Percentiles rank a stretch among this genome's conserved stretches.
These are phyloP conservation scores for Pittosporum tobira DNA, from an alignment of 129 eudicot genomes.

Conservation along the genomic window DNA sequence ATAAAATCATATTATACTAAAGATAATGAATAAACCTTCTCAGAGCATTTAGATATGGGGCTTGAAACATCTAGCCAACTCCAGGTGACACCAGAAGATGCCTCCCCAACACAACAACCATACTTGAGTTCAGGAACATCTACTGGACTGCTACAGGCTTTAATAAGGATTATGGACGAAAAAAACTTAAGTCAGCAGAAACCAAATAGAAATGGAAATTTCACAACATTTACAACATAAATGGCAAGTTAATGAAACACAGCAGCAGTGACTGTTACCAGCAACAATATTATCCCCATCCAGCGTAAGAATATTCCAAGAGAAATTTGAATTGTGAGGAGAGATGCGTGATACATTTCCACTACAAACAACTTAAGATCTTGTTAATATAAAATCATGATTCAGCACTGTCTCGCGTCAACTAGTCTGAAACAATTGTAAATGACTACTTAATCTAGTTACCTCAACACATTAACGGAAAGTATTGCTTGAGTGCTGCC, in stretches of 20 bases:
- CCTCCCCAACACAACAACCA: slow-evolving; percentile 40
- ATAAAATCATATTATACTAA: not conserved
- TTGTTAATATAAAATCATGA: slow-evolving; percentile 2
- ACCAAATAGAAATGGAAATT: not conserved
- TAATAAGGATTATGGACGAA: slow-evolving; percentile 10
- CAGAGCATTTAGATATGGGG: slow-evolving; percentile 57
- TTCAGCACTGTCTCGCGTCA: not conserved
- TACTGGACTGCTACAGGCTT: slow-evolving; percentile 83
- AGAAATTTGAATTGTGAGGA: slow-evolving; percentile 54
- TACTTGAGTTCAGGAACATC: slow-evolving; percentile 76
- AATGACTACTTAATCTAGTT: not conserved
- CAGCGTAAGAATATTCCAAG: slow-evolving; percentile 77
- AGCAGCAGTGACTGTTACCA: slow-evolving; percentile 33
- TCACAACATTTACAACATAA: not conserved
- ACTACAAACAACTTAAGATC: slow-evolving; percentile 38
- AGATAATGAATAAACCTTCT: slow-evolving; percentile 36
- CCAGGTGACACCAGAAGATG: slow-evolving; percentile 49
- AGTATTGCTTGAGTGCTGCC: slow-evolving; percentile 69
- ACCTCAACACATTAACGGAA: slow-evolving; percentile 74
- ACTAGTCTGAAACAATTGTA: not conserved
- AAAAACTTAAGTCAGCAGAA: not conserved
- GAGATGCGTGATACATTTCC: slow-evolving; percentile 72
- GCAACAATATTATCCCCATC: slow-evolving; percentile 73
- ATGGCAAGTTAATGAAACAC: not conserved
- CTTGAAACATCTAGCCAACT: slow-evolving; percentile 65